These are phyloP conservation scores for Alternaria longipes DNA, from an alignment of 2,329 filamentous ascomycete species.

Conservation along the genomic window DNA sequence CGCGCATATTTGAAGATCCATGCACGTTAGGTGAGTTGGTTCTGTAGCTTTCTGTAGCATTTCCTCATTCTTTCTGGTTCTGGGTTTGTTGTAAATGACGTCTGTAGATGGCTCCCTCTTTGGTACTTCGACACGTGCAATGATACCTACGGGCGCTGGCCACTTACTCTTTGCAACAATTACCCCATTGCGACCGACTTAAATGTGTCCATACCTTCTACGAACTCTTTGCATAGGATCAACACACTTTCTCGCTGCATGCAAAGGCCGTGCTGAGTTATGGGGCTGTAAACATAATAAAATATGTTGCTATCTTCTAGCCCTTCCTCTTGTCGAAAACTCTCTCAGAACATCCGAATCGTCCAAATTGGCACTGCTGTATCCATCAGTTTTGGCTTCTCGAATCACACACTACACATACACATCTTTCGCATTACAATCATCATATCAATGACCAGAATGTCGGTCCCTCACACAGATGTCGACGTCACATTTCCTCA, in stretches of 20 bases:
- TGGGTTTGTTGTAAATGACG: background rate
- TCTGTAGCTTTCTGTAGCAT: background rate
- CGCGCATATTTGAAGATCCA: background rate
- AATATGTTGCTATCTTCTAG: background rate
- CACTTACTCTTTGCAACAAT: background rate
- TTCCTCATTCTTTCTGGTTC: background rate
- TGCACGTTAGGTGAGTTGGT: background rate
- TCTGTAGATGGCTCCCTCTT: background rate
- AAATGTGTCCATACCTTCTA: background rate
- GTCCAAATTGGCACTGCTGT: background rate
- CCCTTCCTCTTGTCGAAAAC: background rate
- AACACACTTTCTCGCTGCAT: background rate
- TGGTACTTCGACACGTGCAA: background rate
- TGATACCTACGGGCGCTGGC: background rate
- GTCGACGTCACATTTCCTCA: conserved; percentile 20
- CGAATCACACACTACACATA: conserved; percentile 12
- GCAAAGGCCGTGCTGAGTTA: background rate
- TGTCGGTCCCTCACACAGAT: conserved; percentile 12
- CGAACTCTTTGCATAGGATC: background rate
- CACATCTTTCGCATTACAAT: conserved; percentile 4
- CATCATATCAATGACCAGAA: background rate
- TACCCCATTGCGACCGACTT: background rate
- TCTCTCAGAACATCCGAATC: background rate
- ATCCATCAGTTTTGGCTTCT: conserved; percentile 8
- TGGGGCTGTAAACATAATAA: background rate